These are phyloP conservation scores for Oehlia diaphana DNA, from an alignment of 192 early-diverging fungal genomes.

Conservation along the genomic window DNA sequence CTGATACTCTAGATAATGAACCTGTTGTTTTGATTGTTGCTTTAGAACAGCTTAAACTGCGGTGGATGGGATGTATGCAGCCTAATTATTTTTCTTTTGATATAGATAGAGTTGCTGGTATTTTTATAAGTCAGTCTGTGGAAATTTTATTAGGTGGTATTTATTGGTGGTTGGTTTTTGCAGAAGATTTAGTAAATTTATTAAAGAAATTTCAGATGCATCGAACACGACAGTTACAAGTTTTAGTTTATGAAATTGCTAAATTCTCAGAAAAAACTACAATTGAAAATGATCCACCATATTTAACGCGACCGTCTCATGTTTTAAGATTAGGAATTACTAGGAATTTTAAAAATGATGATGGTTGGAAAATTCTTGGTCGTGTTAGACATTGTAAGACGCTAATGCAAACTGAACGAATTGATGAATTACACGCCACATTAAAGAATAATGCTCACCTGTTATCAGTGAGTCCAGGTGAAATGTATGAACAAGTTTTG, in stretches of 20 bases:
- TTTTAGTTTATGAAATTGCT: constrained; percentile 54
- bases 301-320: constrained; percentile 63
- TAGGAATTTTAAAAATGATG: constrained; percentile 62
- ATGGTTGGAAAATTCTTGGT: constrained; percentile 73
- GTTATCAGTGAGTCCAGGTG: constrained; percentile 38
- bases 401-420: constrained; percentile 37
- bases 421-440: constrained; percentile 40
- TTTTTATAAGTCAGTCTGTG: constrained; percentile 67
- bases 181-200: constrained; percentile 54
- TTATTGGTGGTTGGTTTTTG: constrained; percentile 65
- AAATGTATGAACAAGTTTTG: constrained; percentile 50
- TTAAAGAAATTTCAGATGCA: constrained; percentile 49
- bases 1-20: constrained; percentile 36
- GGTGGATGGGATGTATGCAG: constrained; percentile 47
- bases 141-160: constrained; percentile 72
- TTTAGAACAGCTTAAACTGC: constrained; percentile 29
- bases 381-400: constrained; percentile 64
- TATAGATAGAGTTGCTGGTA: constrained; percentile 47
- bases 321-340: constrained; percentile 60
- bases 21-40: constrained; percentile 52
- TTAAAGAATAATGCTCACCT: constrained; percentile 37
- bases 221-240: constrained; percentile 55
- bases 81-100: constrained; percentile 50
- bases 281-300: constrained; percentile 61
- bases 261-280: constrained; percentile 41